phyloP scores from a whole-genome alignment of 768 basidiomycete species.

The Pleurotus eryngii region DNA sequence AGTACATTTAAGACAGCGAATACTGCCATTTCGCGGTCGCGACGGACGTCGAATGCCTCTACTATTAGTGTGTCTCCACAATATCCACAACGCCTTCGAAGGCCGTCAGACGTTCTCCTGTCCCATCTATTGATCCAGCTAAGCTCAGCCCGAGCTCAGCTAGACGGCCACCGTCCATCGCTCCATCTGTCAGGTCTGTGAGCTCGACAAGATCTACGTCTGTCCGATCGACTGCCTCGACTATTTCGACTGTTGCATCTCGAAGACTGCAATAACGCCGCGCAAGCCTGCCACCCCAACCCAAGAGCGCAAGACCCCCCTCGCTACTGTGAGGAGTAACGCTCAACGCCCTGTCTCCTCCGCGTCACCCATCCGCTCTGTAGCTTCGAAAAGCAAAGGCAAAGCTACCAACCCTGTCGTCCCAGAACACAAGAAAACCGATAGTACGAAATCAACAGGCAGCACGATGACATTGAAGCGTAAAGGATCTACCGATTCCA shows the following conservation, averaged over 20 bases:
- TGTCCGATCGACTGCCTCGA: slow-evolving; percentile 26
- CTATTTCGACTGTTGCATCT: slow-evolving; percentile 21
- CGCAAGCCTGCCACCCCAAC: slow-evolving; percentile 11
- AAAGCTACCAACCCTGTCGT: slow-evolving; percentile 11
- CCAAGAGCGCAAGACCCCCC: slow-evolving; percentile 15
- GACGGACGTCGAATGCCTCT: slow-evolving; percentile 29
- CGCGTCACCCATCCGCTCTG: slow-evolving; percentile 9
- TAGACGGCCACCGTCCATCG: slow-evolving; percentile 18
- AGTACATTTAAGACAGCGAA: slow-evolving; percentile 45
- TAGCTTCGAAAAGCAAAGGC: slow-evolving; percentile 12
- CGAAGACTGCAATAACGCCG: slow-evolving; percentile 19
- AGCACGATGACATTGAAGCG: slow-evolving; percentile 41
- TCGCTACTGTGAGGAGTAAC: background rate
- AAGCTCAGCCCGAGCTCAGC: slow-evolving; percentile 26
- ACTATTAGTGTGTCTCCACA: slow-evolving; percentile 11
- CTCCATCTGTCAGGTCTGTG: slow-evolving; percentile 13
- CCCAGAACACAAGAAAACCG: slow-evolving; percentile 41
- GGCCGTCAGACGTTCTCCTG: slow-evolving; percentile 24
- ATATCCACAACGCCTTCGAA: slow-evolving; percentile 3
- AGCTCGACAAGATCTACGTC: slow-evolving; percentile 4
- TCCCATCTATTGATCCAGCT: slow-evolving; percentile 26
- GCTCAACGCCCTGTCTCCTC: slow-evolving; percentile 10
- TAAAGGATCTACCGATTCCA: slow-evolving; percentile 44
- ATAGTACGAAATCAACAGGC: slow-evolving; percentile 39
- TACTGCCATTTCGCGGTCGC: slow-evolving; percentile 27